Base-by-base conservation (phyloP, 768 basidiomycete genomes). In the Russula sp. region DNA sequence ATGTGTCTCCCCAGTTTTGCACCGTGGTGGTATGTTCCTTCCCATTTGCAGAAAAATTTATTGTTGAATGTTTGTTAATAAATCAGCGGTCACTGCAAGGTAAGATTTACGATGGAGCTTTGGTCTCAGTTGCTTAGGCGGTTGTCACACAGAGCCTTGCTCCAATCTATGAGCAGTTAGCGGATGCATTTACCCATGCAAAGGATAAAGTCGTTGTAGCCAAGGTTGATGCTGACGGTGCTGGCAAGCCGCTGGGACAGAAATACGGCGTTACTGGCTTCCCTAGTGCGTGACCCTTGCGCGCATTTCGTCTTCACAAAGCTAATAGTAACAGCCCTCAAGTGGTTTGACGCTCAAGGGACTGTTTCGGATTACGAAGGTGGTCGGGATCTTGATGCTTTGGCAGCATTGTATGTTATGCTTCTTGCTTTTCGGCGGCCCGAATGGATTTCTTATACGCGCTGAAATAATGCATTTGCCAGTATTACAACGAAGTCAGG, bases 191-290 rank as follows among this genome's bases (percentile, higher is more conserved):
- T 72, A 76, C 82, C 4, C 83, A 88, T 59, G 84, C 81, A 58
- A 88, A 88, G 67, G 87, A 92, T 72, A 92, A 90, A 72, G 89
- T 98, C 24, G 70, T 92, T 57, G 83, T 98, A 69, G 94, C 93
- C 59, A 96, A 96, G 72, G 87, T 95, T 13, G 94, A 98, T 69
- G 94, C 94, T 1, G 94, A 98, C 72, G 92, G 93, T 56, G 87
- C 73, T 48, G 94, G 94, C 56, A 87, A 85, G 70, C 79, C 86
- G 3, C 72, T 94, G 48, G 94, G 91, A 62, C 75, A 83, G 69
- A 85, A 87, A 76, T 93, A 85, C 71, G 93, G 83, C 14, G 89
- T 96, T 24, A 84, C 80, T 14, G 93, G 92, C 36, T 96, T 81
- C 78, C 94, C 94, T 18, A 96, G 92, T 95, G 64, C 71, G 91